Conservation (phyloP, 2,329 filamentous ascomycete genomes). For the Sporothrix euskadiensis region DNA sequence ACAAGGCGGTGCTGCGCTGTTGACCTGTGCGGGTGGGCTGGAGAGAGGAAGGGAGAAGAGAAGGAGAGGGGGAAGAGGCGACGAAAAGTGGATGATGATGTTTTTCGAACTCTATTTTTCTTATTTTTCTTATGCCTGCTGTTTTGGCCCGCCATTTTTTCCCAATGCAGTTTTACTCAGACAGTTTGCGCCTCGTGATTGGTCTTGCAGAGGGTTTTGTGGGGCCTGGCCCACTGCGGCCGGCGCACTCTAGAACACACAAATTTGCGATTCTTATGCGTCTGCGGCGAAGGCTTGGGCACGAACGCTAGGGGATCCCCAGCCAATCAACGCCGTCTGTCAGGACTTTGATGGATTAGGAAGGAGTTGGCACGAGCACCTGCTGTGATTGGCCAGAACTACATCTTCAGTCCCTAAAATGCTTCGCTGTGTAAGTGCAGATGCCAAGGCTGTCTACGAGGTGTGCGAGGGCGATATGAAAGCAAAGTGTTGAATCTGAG, state of each 20-base stretch:
- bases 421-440: conserved; percentile 1
- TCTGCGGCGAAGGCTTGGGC: conserved; percentile 16
- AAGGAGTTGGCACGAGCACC: conserved; percentile 1
- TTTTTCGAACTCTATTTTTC: conserved; percentile 31
- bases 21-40: conserved; percentile 36
- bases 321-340: conserved; percentile 5
- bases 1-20: conserved; percentile 45
- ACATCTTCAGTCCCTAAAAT: neutral
- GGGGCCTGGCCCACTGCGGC: neutral
- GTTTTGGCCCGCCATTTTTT: conserved; percentile 24
- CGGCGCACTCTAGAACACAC: conserved; percentile 16
- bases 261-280: conserved; percentile 20
- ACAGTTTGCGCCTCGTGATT: neutral
- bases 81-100: conserved; percentile 34
- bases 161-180: conserved; percentile 15
- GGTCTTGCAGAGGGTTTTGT: neutral
- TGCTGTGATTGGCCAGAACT: conserved; percentile 3
- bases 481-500: no score
- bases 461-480: no score
- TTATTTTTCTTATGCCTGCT: conserved; percentile 32
- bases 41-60: conserved; percentile 29
- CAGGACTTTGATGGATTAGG: neutral
- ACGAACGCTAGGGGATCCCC: neutral
- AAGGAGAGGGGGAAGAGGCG: conserved; percentile 12
- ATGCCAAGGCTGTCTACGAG: neutral